phyloP scores from a whole-genome alignment of 805 yeast genomes.

The Yarrowia deformans region DNA sequence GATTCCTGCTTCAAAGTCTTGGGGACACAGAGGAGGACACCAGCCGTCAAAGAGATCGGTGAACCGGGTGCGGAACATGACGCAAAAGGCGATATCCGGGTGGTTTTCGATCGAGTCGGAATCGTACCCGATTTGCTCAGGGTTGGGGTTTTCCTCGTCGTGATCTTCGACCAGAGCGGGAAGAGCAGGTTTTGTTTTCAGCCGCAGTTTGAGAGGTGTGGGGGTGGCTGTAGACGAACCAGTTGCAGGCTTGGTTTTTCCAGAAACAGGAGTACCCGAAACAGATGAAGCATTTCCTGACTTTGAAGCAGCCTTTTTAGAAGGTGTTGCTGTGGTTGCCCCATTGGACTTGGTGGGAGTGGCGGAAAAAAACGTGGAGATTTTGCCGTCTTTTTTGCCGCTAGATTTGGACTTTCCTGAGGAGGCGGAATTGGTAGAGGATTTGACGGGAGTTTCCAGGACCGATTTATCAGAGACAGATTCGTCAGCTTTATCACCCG shows the following conservation, averaged over 20 bases:
- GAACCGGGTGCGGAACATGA: conserved; percentile 47
- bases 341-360: conserved; percentile 18
- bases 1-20: conserved; percentile 53
- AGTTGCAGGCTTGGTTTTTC: no score
- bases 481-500: no score
- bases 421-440: no score
- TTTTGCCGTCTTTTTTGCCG: conserved; percentile 20
- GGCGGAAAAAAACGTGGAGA: conserved; percentile 17
- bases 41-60: conserved; percentile 48
- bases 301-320: no score
- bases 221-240: not conserved
- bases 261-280: no score
- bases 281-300: no score
- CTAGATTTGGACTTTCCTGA: no score
- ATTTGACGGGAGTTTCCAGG: no score
- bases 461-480: no score
- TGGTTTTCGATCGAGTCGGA: conserved; percentile 24
- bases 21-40: conserved; percentile 51
- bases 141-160: conserved; percentile 44
- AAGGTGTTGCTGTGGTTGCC: not conserved
- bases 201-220: conserved; percentile 27
- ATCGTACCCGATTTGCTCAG: conserved; percentile 44
- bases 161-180: conserved; percentile 49
- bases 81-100: conserved; percentile 49
- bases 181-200: conserved; percentile 44